Base-by-base conservation (phyloP, 108 stramenopile species). In the Nitzschia sp. region DNA sequence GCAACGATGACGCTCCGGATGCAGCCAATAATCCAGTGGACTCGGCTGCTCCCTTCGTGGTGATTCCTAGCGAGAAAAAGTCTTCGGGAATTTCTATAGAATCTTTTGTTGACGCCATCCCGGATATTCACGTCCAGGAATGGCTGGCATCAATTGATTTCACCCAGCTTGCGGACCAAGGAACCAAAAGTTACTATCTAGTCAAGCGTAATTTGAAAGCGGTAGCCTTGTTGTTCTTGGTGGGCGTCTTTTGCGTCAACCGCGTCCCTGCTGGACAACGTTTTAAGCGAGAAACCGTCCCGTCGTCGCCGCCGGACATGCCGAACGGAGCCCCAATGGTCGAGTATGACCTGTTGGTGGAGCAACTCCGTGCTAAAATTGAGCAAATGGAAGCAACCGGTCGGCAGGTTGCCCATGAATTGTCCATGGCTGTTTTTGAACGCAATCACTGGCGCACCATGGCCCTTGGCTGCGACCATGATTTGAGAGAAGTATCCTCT, bases 141-240 rank as follows among this genome's bases (percentile, higher is more conserved):
- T 42, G 42, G 36, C 61, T 2, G 11, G 42, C 19, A 19, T 25
- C 27, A 3, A 57, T 32, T 9, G 56, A 57, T 32, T 57, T 13
- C 5, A 15, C 25, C 27, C 32, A 23, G 38, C 5, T 62, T 6
- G 35, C 11, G 24, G 31, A 25, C 24, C 33, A 32, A 21, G 61
- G 61, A 46, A 62, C 24, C 36, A 62, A 34, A 15, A 31, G 61
- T 17, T 62, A 46, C 38, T 34, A 62, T 46, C 36, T 62, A 62
- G 38, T 62, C 29, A 62, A 62, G 5, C 61, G 61, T 42, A 62
- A 62, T 9, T 45, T 62, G 38, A 62, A 42, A 38, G 46, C 38
- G 4, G 61, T 62, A 11, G 61, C 42, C 13, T 24, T 38, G 2
- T 45, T 62, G 23, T 25, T 62, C 3, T 25, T 62, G 24, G 24